Evolutionary conservation across 2,329 filamentous ascomycete genomes (phyloP).

Genomic region (Stromatinia cepivora): DNA sequence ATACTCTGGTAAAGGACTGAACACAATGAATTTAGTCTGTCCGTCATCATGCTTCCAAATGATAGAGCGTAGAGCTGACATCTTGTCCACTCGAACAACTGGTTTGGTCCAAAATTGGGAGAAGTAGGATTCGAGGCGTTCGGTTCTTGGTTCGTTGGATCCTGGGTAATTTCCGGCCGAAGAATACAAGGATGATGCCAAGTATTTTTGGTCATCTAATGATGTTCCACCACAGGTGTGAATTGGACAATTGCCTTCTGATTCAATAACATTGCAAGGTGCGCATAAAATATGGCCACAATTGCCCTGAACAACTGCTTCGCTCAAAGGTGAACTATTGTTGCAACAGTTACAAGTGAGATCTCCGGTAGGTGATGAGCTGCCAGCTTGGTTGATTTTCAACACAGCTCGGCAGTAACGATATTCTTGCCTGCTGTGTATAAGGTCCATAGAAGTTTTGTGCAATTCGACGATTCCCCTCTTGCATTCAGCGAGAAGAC

Average conservation of each 20-base stretch:
- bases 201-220: neutral
- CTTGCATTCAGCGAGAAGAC: neutral
- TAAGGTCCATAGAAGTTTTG: neutral
- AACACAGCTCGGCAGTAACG: neutral
- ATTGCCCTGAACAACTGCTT: constrained; percentile 4
- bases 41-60: constrained; percentile 7
- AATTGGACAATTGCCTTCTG: neutral
- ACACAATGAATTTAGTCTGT: neutral
- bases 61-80: neutral
- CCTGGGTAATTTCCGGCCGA: neutral
- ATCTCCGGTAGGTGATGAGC: neutral
- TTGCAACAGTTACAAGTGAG: neutral
- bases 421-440: neutral
- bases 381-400: constrained; percentile 1
- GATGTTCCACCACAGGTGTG: neutral
- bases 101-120: constrained; percentile 7
- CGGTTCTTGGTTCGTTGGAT: neutral
- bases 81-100: neutral
- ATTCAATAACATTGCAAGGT: neutral
- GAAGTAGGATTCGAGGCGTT: neutral
- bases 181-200: neutral
- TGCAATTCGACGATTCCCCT: neutral
- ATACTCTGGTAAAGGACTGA: neutral
- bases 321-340: neutral
- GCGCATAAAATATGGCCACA: neutral